Evolutionary conservation across 345 rosid genomes (phyloP).

Genomic region (Eucalyptus curtisii): DNA sequence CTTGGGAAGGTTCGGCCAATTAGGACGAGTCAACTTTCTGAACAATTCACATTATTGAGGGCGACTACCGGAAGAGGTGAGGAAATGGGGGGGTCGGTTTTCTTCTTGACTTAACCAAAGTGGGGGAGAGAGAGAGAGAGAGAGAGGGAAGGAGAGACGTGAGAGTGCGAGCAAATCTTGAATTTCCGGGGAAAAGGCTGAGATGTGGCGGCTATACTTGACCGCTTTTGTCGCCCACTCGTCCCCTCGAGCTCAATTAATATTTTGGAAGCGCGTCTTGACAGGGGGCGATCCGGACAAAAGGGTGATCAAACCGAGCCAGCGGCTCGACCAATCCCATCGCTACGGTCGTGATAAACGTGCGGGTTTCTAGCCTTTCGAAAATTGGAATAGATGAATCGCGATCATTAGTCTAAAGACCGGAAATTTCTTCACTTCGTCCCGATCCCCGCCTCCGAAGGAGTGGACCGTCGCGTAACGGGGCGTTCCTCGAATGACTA

Average conservation of each 20-base stretch:
- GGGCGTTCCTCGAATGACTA: neutral
- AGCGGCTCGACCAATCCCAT: neutral
- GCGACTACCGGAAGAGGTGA: neutral
- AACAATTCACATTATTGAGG: neutral
- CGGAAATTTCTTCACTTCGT: neutral
- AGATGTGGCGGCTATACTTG: neutral
- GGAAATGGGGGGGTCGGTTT: neutral
- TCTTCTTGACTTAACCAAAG: neutral
- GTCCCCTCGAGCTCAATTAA: neutral
- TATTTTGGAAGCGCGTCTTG: neutral
- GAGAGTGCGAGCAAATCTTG: neutral
- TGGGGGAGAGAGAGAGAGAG: too few species aligned
- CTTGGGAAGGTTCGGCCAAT: neutral
- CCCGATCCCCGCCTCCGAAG: neutral
- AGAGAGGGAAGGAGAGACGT: neutral
- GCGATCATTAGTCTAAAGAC: neutral
- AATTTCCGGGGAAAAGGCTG: neutral
- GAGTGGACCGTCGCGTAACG: fast-evolving
- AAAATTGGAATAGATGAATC: neutral
- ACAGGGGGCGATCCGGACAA: neutral
- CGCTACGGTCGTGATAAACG: neutral
- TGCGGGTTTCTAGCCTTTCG: neutral
- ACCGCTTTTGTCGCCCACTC: neutral
- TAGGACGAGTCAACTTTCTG: neutral
- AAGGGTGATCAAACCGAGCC: neutral